Conservation (phyloP, 2,329 filamentous ascomycete genomes). For the Trichoderma pleuroti region DNA sequence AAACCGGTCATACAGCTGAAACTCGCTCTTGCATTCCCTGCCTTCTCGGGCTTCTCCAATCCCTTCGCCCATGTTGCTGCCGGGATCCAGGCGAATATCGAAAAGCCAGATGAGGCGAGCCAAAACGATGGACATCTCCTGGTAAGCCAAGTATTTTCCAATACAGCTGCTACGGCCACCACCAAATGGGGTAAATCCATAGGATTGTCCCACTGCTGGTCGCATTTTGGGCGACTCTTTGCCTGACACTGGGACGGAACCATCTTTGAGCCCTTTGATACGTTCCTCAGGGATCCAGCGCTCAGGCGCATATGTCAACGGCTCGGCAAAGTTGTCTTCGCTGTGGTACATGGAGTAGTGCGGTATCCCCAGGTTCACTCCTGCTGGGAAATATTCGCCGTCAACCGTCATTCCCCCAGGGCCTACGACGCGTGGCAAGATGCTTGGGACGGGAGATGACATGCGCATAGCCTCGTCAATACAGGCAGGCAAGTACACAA, state of each 20-base stretch:
- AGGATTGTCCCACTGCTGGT: slow-evolving; percentile 2
- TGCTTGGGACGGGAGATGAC: slow-evolving; percentile 16
- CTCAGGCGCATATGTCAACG: slow-evolving; percentile 16
- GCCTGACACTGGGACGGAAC: slow-evolving; percentile 8
- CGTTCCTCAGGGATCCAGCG: slow-evolving; percentile 18
- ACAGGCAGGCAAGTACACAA: slow-evolving; percentile 20
- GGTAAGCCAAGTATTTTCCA: slow-evolving; percentile 20
- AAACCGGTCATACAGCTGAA: slow-evolving; percentile 16
- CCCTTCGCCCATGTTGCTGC: slow-evolving; percentile 13
- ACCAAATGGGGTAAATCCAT: slow-evolving; percentile 19
- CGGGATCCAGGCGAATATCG: slow-evolving; percentile 17
- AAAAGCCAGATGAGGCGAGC: slow-evolving; percentile 20
- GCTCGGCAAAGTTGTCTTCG: slow-evolving; percentile 18
- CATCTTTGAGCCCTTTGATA: neutral
- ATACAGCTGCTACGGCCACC: slow-evolving; percentile 18
- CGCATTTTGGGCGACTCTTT: slow-evolving; percentile 12
- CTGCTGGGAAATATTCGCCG: slow-evolving; percentile 20
- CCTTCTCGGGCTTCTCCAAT: slow-evolving; percentile 1
- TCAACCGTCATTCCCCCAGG: slow-evolving; percentile 17
- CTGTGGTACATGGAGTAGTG: slow-evolving; percentile 19
- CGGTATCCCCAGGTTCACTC: slow-evolving; percentile 19
- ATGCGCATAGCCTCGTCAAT: slow-evolving; percentile 22
- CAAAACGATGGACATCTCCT: slow-evolving; percentile 20
- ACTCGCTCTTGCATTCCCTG: slow-evolving; percentile 13
- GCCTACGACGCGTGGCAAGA: slow-evolving; percentile 16